Percentiles rank a stretch among this genome's conserved stretches.
phyloP scores from a whole-genome alignment of 495 filamentous ascomycete species.

The Penicillium cataractarum region DNA sequence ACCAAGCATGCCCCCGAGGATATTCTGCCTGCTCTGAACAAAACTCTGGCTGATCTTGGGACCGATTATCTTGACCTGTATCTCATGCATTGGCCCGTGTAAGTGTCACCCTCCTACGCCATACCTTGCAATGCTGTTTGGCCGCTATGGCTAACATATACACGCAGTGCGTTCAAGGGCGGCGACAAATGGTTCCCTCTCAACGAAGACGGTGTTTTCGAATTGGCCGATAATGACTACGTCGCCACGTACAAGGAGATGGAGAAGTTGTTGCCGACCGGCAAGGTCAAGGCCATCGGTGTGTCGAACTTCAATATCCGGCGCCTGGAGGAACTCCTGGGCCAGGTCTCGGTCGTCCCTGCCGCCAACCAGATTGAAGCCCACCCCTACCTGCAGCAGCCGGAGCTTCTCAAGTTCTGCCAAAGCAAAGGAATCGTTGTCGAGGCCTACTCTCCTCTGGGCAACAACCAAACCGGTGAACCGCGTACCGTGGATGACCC shows the following conservation, averaged over 20 bases:
- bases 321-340: slow-evolving; percentile 48
- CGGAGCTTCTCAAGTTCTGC: slow-evolving; percentile 50
- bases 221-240: background rate
- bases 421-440: slow-evolving; percentile 55
- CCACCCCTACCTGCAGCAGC: slow-evolving; percentile 65
- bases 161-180: background rate
- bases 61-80: slow-evolving; percentile 73
- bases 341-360: slow-evolving; percentile 44
- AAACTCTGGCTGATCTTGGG: slow-evolving; percentile 59
- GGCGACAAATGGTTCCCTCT: background rate
- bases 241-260: slow-evolving; percentile 43
- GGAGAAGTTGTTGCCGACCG: slow-evolving; percentile 58
- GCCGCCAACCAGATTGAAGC: slow-evolving; percentile 64
- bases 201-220: background rate
- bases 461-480: background rate
- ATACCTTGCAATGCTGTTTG: background rate
- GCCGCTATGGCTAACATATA: background rate
- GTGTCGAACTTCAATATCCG: slow-evolving; percentile 59
- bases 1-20: slow-evolving; percentile 33
- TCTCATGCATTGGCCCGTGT: slow-evolving; percentile 58
- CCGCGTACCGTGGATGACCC: background rate
- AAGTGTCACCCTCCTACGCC: background rate
- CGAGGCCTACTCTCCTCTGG: slow-evolving; percentile 64
- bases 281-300: slow-evolving; percentile 61
- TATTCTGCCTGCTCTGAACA: slow-evolving; percentile 38